Evolutionary conservation across 805 yeast species (phyloP), one percentile per base, ranked within the genome.

Genomic region (Dipodascus albidus): DNA sequence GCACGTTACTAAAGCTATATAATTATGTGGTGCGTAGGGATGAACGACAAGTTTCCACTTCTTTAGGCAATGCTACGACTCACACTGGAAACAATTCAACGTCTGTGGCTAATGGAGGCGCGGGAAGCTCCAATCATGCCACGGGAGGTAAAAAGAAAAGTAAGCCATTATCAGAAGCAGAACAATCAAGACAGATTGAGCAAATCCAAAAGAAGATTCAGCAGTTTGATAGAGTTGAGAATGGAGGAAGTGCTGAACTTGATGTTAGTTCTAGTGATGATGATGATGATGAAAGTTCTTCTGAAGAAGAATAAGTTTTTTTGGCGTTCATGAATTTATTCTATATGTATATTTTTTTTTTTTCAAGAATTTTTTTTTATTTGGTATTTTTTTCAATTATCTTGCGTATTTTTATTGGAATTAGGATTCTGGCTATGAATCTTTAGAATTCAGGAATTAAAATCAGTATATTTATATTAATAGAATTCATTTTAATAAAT

Each of bases 1-100:
- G 79, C 47, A 90, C 97, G 1, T 77, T 91, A 53, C 71, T 87
- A 66, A 86, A 87, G 64, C 74, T 93, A 58, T 91, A 89, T 75
- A 83, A 85, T 66, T 86, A 84, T 61, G 88, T 93, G 60, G 86
- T 84, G 56, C 73, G 74, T 67, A 74, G 72, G 64, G 68, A 65
- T 59, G 60, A 64, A 59, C 58, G 41, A 41, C 53, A 48, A 17
- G 38, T 47, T 20, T 23, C 51, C n/a, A 50, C 49, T 31, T 52
- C 50, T 49, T 31, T 41, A 27, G 22, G 53, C 24, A 33, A 23
- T 8, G 23, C 56, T 23, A 35, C 24, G 23, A 41, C 38, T 38
- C 57, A 54, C 55, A 27, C 55, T 58, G 24, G 56, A 53, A 15
- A 47, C 52, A 33, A 47, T 52, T 55, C 65, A 11, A 54, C 50